Evolutionary conservation across 2,329 filamentous ascomycete species (phyloP), one percentile per base, ranked within the genome.

Genomic region (Simplicillium sp.): DNA sequence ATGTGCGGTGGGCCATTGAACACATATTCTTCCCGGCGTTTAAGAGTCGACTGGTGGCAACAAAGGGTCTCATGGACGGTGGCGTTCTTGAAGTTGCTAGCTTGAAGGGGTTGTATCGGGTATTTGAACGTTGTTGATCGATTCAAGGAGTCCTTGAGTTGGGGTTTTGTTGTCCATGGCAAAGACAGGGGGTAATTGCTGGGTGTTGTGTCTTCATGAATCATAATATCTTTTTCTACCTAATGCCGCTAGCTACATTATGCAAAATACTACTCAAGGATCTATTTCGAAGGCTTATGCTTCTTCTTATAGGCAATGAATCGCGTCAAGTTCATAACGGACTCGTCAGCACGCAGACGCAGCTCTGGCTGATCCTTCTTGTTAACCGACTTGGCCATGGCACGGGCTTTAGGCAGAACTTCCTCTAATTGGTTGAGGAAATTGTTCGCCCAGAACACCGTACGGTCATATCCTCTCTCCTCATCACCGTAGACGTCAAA

Each of bases 1-100:
- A 92, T 52, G 66, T 98, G n/a, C 71, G 74, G 28, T 75, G 79
- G 52, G 81, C 82, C 32, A 62, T 98, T 2, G 90, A 98, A 61
- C 77, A 94, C 61, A 70, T 88, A 9, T 73, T 98, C 42, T 97
- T 98, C 51, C 92, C 92, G 1, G 87, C 88, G 1, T 86, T 96
- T 55, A 87, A 87, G 58, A 71, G 83, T 5, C 73, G 88, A 43
- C 63, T 98, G 36, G 78, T 97, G 42, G 89, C 87, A 15, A 96
- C 92, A 8, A 82, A 76, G 48, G 71, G 74, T 5, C 64, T 97
- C 52, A 76, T 94, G 63, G 77, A 80, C 38, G 84, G 80, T 1
- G 75, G 70, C 8, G 78, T 95, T 11, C 66, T 94, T 36, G 90
- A 98, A 61, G 79, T 95, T 37, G 90, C 92, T 2, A 87, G 94